Percentiles rank a stretch among this genome's conserved stretches.
Conservation (phyloP, 352 stramenopile genomes). For the Pythium folliculosum region DNA sequence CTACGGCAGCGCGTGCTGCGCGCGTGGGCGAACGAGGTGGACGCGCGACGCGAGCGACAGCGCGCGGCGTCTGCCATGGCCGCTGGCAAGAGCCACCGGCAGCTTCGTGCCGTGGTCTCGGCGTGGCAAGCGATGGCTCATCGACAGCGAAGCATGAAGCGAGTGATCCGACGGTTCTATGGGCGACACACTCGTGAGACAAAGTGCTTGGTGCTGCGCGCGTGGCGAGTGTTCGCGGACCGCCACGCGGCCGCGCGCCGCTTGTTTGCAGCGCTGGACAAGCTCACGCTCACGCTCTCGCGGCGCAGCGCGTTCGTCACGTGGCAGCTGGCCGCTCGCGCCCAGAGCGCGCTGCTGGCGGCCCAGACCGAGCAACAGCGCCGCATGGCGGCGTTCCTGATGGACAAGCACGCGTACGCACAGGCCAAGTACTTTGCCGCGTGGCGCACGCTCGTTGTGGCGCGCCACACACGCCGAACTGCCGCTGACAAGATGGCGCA, state of each 20-base stretch:
- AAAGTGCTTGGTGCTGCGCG: not conserved
- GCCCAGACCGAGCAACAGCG: conserved; percentile 35
- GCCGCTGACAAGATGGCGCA: not conserved
- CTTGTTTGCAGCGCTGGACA: not conserved
- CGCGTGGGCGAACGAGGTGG: not conserved
- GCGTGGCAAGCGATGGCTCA: not conserved
- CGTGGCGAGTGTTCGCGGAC: not conserved
- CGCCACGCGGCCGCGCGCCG: not conserved
- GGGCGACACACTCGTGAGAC: not conserved
- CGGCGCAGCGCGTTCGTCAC: conserved; percentile 3
- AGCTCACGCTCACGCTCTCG: not conserved
- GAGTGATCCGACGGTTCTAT: not conserved
- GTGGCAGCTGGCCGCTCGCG: conserved; percentile 10
- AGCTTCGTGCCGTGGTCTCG: not conserved
- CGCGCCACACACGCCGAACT: not conserved
- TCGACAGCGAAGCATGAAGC: not conserved
- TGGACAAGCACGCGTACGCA: conserved; percentile 31
- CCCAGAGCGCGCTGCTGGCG: not conserved
- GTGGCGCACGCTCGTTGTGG: conserved; percentile 28
- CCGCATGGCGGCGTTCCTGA: conserved; percentile 40
- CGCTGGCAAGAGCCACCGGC: no score
- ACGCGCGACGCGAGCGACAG: not conserved
- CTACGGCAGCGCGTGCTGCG: not conserved
- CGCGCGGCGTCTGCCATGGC: no score
- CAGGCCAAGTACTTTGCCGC: conserved; percentile 34